Percentiles rank a stretch among this genome's conserved stretches.
Evolutionary conservation across 2,329 filamentous ascomycete species (phyloP).

Genomic region (Akanthomyces muscarius): DNA sequence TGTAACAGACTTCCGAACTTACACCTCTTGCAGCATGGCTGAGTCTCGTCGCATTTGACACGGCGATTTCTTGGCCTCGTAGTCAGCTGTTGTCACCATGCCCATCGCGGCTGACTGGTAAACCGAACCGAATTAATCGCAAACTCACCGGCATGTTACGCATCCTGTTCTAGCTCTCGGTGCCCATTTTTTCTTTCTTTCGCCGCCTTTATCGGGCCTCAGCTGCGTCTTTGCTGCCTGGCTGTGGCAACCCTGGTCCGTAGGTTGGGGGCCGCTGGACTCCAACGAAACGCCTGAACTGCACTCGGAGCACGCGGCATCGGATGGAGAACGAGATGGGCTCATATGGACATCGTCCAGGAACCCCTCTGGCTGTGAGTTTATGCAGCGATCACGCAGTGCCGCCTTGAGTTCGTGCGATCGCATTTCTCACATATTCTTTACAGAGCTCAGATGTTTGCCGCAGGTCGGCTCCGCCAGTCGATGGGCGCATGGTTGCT

Average conservation of each 20-base stretch:
- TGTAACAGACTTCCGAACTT: not conserved
- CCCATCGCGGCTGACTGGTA: too few relatives aligned
- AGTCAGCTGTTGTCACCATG: not conserved
- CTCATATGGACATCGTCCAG: not conserved
- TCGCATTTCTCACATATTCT: not conserved
- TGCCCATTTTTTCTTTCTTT: constrained; percentile 1
- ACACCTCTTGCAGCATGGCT: not conserved
- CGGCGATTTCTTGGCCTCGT: not conserved
- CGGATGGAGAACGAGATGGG: not conserved
- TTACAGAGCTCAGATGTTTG: not conserved
- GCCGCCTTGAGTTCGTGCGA: not conserved
- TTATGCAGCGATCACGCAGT: not conserved
- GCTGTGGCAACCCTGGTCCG: not conserved
- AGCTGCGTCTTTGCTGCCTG: not conserved
- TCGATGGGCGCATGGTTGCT: too few relatives aligned
- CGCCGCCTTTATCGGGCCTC: not conserved
- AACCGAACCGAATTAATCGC: too few relatives aligned
- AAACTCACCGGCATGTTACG: not conserved
- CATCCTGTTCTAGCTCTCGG: not conserved
- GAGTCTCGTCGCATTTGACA: constrained; percentile 1
- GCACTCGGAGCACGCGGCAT: not conserved
- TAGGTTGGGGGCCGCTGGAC: not conserved
- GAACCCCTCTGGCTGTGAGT: not conserved
- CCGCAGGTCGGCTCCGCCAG: too few relatives aligned
- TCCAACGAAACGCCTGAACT: not conserved